A percentile compares a stretch with the other conserved stretches of the same genome.
Conservation (phyloP, 75 land plant genomes). For the Azolla pinnata region DNA sequence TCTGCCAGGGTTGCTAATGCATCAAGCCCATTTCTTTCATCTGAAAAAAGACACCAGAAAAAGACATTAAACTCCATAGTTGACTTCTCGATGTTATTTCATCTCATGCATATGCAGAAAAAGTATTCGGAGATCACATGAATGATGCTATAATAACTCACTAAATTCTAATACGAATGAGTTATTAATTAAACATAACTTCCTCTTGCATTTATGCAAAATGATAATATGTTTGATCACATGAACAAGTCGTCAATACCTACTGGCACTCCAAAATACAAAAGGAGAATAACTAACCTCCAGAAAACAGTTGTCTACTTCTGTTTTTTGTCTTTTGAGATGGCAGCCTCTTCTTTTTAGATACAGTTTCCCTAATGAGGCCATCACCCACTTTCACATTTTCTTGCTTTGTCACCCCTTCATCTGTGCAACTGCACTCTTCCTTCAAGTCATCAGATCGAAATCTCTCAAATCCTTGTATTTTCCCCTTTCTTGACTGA, state of each 20-base stretch:
- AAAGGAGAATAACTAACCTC: too few species aligned
- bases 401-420: constrained; percentile 27
- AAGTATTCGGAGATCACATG: too few species aligned
- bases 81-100: neutral
- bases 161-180: too few species aligned
- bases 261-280: too few species aligned
- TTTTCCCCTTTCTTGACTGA: constrained; percentile 25
- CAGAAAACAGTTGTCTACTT: constrained; percentile 66
- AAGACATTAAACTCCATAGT: neutral
- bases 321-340: constrained; percentile 51
- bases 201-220: too few species aligned
- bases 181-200: too few species aligned
- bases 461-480: constrained; percentile 17
- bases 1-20: constrained; percentile 80
- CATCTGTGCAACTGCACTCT: constrained; percentile 71
- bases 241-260: too few species aligned
- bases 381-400: constrained; percentile 38
- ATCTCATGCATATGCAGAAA: neutral
- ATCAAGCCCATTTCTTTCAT: constrained; percentile 70
- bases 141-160: too few species aligned
- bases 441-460: constrained; percentile 51
- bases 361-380: constrained; percentile 12
- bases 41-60: constrained; percentile 24
- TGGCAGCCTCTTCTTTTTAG: constrained; percentile 20
- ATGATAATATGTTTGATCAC: too few species aligned